Evolutionary conservation across 2,329 filamentous ascomycete species (phyloP), one percentile per base, ranked within the genome.

Genomic region (Trichoderma aggressivum): DNA sequence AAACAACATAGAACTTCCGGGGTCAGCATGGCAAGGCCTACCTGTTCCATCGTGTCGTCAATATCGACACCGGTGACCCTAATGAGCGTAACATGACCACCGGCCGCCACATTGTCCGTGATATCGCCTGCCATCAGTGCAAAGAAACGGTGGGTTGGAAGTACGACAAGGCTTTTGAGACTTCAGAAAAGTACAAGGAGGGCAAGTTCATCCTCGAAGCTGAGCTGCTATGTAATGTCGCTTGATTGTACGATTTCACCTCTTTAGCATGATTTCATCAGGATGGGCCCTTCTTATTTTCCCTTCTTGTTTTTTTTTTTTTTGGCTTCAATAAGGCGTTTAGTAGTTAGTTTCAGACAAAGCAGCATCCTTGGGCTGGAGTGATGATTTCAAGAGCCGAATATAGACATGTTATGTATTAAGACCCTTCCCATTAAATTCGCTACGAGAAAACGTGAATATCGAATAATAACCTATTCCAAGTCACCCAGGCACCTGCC

Each of bases 21-120:
- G 96, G 96, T 78, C 95, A 98, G 81, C 95, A 98, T 82, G 96
- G 96, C 80, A 98, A 98, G 84, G 96, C 96, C 70, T 99, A 94
- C 83, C 91, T 99, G 75, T 98, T 99, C 87, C 92, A 95, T 83
- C 90, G 82, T 74, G 96, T 99, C 70, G 96, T 99, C 81, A 99
- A 99, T 83, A 88, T 97, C 80, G 91, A 90, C 74, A 86, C 90
- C 59, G 91, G 92, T 76, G 92, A 97, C 73, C 89, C 95, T n/a
- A 91, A 88, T 79, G 96, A 99, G 84, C 93, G 96, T 75, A 97
- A 92, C 84, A 99, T 99, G 96, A 99, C 96, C 16, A 99, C 96
- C 1, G 96, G 96, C 67, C 89, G 93, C 69, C 96, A 99, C 82
- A 87, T 98, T 70, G 96, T 99, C 61, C 91, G 96, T 71, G 96